phyloP scores from a whole-genome alignment of 1,284 basidiomycete genomes.

The Schizopora paradoxa region DNA sequence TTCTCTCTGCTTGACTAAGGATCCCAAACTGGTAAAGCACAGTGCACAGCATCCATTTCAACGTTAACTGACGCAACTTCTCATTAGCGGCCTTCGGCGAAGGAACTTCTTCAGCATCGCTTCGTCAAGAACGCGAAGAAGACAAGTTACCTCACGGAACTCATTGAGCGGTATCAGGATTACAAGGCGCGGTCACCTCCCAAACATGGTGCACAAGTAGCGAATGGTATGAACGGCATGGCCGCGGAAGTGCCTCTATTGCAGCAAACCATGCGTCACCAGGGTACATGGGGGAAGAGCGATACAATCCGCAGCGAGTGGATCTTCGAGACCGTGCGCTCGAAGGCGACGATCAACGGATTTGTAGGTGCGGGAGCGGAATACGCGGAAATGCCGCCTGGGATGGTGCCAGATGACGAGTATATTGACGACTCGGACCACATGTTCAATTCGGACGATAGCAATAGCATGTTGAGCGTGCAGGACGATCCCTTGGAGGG shows the following conservation, averaged over 20 bases:
- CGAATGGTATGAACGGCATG: not conserved
- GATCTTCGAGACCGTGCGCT: conserved; percentile 91
- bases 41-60: not conserved
- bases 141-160: conserved; percentile 77
- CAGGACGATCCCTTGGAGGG: conserved; percentile 9
- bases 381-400: conserved; percentile 47
- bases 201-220: conserved; percentile 28
- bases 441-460: too few relatives aligned
- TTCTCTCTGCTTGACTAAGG: conserved; percentile 87
- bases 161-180: conserved; percentile 81
- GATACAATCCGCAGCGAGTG: conserved; percentile 83
- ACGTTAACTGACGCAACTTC: conserved; percentile 18
- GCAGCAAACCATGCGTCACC: conserved; percentile 51
- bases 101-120: conserved; percentile 85
- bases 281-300: conserved; percentile 57
- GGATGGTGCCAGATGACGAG: conserved; percentile 44
- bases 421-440: conserved; percentile 36
- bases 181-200: conserved; percentile 54
- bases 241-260: conserved; percentile 38
- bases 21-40: conserved; percentile 59
- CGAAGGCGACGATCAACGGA: conserved; percentile 31
- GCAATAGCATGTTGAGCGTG: too few relatives aligned
- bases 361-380: conserved; percentile 19
- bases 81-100: conserved; percentile 78
- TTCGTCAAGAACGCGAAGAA: conserved; percentile 85